These are phyloP conservation scores for Gloeostereum incarnatum DNA, from an alignment of 768 basidiomycete species.

Conservation along the genomic window DNA sequence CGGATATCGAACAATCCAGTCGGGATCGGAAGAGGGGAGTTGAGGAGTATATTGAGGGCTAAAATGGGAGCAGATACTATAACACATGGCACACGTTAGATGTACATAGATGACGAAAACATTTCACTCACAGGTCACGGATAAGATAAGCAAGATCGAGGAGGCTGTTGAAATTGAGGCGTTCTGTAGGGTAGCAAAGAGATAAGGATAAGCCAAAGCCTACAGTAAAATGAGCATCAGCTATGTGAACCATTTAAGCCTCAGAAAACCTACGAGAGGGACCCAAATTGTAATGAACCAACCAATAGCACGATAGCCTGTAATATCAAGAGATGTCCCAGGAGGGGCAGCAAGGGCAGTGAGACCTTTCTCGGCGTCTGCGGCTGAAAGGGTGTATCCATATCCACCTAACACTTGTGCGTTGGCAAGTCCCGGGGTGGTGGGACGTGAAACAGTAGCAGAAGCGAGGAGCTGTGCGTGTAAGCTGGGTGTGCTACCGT, in stretches of 20 bases:
- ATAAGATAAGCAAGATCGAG: conserved; percentile 47
- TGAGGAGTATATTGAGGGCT: conserved; percentile 49
- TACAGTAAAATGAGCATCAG: conserved; percentile 16
- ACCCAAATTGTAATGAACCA: conserved; percentile 66
- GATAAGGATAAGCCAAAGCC: conserved; percentile 58
- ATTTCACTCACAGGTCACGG: too few species aligned
- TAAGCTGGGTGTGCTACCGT: conserved; percentile 30
- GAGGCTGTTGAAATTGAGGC: conserved; percentile 24
- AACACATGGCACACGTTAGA: too few species aligned
- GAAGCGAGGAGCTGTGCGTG: conserved; percentile 29
- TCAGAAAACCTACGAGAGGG: conserved; percentile 45
- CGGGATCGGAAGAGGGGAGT: conserved; percentile 59
- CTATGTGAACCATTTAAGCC: not conserved
- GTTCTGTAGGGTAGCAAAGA: conserved; percentile 33
- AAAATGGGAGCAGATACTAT: conserved; percentile 58
- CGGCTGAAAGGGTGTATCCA: conserved; percentile 43
- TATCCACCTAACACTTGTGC: conserved; percentile 64
- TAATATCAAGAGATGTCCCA: conserved; percentile 44
- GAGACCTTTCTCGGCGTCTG: conserved; percentile 46
- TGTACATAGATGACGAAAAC: too few species aligned
- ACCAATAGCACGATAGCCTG: conserved; percentile 40
- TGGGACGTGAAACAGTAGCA: conserved; percentile 29
- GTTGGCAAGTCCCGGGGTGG: conserved; percentile 43
- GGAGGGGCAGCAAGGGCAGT: conserved; percentile 31
- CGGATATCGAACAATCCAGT: conserved; percentile 52